These are phyloP conservation scores for Hura crepitans DNA, from an alignment of 441 rosid genomes.

Conservation along the genomic window DNA sequence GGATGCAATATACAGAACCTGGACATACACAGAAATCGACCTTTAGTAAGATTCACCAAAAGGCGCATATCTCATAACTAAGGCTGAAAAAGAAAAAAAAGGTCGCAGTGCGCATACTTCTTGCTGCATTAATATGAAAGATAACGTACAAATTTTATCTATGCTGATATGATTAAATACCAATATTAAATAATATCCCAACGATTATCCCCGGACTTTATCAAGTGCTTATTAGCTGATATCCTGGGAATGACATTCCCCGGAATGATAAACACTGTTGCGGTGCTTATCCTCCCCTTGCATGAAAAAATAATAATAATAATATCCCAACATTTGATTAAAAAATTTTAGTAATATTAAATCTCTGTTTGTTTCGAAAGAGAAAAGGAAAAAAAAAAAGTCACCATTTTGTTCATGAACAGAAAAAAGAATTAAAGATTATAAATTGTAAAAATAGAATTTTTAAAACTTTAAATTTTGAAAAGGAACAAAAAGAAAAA, in stretches of 20 bases:
- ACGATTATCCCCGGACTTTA: too few species aligned
- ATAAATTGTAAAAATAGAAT: background rate
- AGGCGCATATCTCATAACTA: background rate
- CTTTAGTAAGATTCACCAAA: slow-evolving; percentile 21
- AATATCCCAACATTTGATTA: background rate
- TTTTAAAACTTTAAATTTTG: background rate
- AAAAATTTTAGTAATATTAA: background rate
- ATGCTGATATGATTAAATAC: background rate
- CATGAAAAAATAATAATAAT: too few species aligned
- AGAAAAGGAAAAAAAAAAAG: background rate
- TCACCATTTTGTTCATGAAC: too few species aligned
- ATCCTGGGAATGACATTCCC: too few species aligned
- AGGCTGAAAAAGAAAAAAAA: background rate
- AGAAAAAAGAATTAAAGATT: background rate
- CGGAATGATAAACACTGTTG: too few species aligned
- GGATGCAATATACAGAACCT: slow-evolving; percentile 39
- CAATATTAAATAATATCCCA: background rate
- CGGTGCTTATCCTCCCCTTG: too few species aligned
- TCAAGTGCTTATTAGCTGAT: too few species aligned
- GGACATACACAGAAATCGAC: slow-evolving; percentile 24
- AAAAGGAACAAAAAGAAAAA: background rate
- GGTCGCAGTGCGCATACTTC: background rate
- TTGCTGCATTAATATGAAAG: background rate
- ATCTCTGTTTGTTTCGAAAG: background rate
- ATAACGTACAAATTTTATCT: background rate